phyloP scores from a whole-genome alignment of 2,329 filamentous ascomycete species.

The Arthrobotrys sinensis region DNA sequence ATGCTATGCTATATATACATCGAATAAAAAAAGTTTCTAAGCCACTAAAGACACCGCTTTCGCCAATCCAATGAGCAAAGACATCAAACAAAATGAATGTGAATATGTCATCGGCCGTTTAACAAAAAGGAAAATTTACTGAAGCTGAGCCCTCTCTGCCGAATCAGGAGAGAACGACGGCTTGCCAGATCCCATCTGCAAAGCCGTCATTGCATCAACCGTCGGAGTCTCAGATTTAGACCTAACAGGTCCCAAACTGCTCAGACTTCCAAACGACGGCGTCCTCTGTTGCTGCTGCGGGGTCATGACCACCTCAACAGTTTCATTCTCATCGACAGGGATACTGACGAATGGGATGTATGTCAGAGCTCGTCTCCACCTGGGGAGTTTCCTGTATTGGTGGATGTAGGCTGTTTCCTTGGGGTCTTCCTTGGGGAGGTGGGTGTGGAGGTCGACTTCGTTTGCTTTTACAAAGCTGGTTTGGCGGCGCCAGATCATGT shows the following conservation, averaged over 20 bases:
- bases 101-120: constrained; percentile 1
- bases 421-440: constrained; percentile 57
- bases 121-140: neutral
- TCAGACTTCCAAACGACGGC: constrained; percentile 38
- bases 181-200: constrained; percentile 32
- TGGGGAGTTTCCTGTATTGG: constrained; percentile 44
- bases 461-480: constrained; percentile 31
- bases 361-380: constrained; percentile 48
- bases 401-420: constrained; percentile 57
- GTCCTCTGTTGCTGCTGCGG: neutral
- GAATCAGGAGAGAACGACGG: neutral
- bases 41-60: constrained; percentile 13
- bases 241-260: constrained; percentile 36
- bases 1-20: constrained; percentile 37
- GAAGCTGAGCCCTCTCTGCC: neutral
- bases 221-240: constrained; percentile 15
- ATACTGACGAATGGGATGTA: constrained; percentile 59
- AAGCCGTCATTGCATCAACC: constrained; percentile 41
- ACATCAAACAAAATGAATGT: constrained; percentile 16
- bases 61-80: constrained; percentile 13
- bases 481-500: constrained; percentile 34
- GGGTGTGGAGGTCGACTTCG: constrained; percentile 45
- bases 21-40: constrained; percentile 1
- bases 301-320: constrained; percentile 28
- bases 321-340: constrained; percentile 49